A percentile compares a stretch with the other conserved stretches of the same genome.
Conservation (phyloP, 106 monocot genomes). For the Dendrobium officinale region DNA sequence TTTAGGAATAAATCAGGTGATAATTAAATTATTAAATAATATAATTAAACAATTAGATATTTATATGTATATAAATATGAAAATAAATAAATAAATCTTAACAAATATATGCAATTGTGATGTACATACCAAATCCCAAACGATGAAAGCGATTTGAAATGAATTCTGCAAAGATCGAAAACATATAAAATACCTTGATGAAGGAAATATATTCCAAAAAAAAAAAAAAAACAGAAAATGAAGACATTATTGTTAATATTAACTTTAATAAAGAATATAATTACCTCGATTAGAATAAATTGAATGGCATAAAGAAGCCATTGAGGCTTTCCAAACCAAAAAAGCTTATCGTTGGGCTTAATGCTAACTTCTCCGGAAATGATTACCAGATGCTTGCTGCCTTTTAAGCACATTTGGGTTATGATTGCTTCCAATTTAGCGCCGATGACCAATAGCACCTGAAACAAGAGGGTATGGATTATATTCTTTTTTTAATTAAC, state of each 20-base stretch:
- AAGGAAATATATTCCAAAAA: neutral
- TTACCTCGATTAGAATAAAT: slow-evolving; percentile 50
- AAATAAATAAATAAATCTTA: too few relatives aligned
- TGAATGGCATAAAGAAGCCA: slow-evolving; percentile 41
- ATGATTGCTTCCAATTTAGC: slow-evolving; percentile 8
- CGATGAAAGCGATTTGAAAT: slow-evolving; percentile 45
- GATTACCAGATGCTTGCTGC: slow-evolving; percentile 18
- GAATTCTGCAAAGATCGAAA: slow-evolving; percentile 32
- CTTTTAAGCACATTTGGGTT: slow-evolving; percentile 36
- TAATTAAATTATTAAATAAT: too few relatives aligned
- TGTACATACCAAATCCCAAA: slow-evolving; percentile 52
- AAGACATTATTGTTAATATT: too few relatives aligned
- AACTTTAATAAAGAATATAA: too few relatives aligned
- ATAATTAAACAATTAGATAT: too few relatives aligned
- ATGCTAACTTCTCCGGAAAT: slow-evolving; percentile 30
- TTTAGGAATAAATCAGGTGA: too few relatives aligned
- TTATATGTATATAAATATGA: too few relatives aligned
- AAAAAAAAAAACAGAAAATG: too few relatives aligned
- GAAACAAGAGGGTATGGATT: neutral
- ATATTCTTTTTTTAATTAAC: too few relatives aligned
- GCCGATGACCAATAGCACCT: slow-evolving; percentile 1
- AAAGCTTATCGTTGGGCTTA: slow-evolving; percentile 25
- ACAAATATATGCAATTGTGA: neutral
- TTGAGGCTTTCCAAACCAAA: slow-evolving; percentile 42
- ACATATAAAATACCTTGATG: neutral